phyloP scores from a whole-genome alignment of 106 monocot genomes.

The Alisma plantagoaquatica region DNA sequence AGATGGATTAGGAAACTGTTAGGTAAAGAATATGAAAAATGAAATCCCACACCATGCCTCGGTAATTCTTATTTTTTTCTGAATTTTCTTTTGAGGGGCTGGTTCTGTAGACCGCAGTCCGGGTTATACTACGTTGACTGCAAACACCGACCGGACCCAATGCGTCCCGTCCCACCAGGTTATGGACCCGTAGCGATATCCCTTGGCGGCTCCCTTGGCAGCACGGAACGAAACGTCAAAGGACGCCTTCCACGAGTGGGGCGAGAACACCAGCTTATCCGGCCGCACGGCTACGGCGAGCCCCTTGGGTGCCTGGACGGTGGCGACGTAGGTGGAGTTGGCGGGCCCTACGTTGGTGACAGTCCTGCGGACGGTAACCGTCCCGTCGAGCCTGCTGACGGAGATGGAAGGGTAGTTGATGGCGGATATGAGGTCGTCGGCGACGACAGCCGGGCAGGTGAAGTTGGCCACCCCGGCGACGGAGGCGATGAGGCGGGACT shows the following conservation, averaged over 20 bases:
- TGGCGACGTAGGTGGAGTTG: conserved; percentile 45
- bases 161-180: conserved; percentile 78
- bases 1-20: too few relatives aligned
- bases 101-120: too few relatives aligned
- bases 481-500: conserved; percentile 36
- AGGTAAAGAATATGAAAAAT: too few relatives aligned
- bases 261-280: conserved; percentile 39
- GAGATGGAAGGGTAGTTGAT: conserved; percentile 92
- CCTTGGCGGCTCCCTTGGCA: conserved; percentile 33
- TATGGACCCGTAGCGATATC: conserved; percentile 54
- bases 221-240: conserved; percentile 60
- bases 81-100: too few relatives aligned
- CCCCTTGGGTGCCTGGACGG: conserved; percentile 42
- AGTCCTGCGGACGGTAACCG: conserved; percentile 32
- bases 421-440: conserved; percentile 50
- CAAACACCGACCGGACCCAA: conserved; percentile 50
- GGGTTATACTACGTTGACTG: conserved; percentile 51
- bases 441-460: conserved; percentile 39
- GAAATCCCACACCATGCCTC: too few relatives aligned
- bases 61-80: too few relatives aligned
- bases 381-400: conserved; percentile 28
- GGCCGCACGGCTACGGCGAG: conserved; percentile 49
- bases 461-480: conserved; percentile 42
- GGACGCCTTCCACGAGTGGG: conserved; percentile 30
- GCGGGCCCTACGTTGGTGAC: conserved; percentile 65